These are phyloP conservation scores for Xenoacremonium recifei DNA, from an alignment of 2,329 filamentous ascomycete species.

Conservation along the genomic window DNA sequence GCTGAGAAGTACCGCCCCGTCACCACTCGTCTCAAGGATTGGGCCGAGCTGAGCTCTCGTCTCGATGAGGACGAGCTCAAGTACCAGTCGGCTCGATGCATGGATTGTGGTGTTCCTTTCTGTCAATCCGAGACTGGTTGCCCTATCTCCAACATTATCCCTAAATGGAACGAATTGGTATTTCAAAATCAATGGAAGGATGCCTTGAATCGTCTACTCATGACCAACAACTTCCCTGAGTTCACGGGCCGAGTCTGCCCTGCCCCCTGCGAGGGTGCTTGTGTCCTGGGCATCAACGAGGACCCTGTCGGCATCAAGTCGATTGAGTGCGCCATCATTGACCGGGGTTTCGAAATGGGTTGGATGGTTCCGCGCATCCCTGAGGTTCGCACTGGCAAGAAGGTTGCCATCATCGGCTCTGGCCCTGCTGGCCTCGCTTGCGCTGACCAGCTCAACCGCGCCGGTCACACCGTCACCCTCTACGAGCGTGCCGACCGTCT, in stretches of 20 bases:
- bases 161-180: conserved; percentile 90
- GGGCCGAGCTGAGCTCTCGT: conserved; percentile 85
- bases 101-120: conserved; percentile 98
- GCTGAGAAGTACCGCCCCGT: conserved; percentile 89
- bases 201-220: conserved; percentile 84
- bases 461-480: conserved; percentile 83
- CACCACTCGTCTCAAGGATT: conserved; percentile 84
- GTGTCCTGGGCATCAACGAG: conserved; percentile 93
- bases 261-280: conserved; percentile 93
- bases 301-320: conserved; percentile 98
- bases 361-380: conserved; percentile 91
- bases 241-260: conserved; percentile 97
- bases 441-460: conserved; percentile 92
- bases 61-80: conserved; percentile 94
- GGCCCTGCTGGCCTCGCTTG: conserved; percentile 87
- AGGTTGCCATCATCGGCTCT: conserved; percentile 83
- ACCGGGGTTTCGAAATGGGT: conserved; percentile 95
- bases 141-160: conserved; percentile 96
- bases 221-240: conserved; percentile 99
- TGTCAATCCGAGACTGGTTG: conserved; percentile 96
- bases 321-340: conserved; percentile 96
- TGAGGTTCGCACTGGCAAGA: conserved; percentile 81
- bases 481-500: conserved; percentile 90
- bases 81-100: conserved; percentile 94
- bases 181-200: conserved; percentile 81